These are phyloP conservation scores for Mucor plumbeus DNA, from an alignment of 371 early-diverging fungal species.

Conservation along the genomic window DNA sequence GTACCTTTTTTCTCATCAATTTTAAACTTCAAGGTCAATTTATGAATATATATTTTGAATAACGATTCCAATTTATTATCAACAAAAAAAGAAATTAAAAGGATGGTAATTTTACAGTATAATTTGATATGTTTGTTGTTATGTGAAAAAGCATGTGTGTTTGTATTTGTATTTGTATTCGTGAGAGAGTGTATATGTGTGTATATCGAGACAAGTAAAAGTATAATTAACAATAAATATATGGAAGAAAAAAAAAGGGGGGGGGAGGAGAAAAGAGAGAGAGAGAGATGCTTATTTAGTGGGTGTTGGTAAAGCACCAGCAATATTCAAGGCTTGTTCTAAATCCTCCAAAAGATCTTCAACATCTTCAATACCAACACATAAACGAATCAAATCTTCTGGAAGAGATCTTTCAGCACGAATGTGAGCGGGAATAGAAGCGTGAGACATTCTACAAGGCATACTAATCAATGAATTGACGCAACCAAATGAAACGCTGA, in stretches of 20 bases:
- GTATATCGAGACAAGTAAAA: no score
- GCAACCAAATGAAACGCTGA: conserved; percentile 95
- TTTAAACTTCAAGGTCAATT: no score
- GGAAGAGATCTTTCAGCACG: conserved; percentile 86
- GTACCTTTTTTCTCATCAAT: no score
- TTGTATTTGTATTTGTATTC: not conserved
- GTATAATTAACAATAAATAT: not conserved
- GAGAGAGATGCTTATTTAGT: not conserved
- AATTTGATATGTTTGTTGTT: no score
- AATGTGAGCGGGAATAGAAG: conserved; percentile 91
- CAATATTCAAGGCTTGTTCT: conserved; percentile 71
- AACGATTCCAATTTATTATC: no score
- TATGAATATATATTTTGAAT: no score
- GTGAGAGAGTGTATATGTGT: not conserved
- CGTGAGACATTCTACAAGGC: conserved; percentile 98
- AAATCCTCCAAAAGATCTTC: conserved; percentile 93
- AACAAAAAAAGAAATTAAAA: not conserved
- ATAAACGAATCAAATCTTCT: conserved; percentile 94
- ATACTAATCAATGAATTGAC: conserved; percentile 96
- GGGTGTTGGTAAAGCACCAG: conserved; percentile 63
- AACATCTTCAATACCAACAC: conserved; percentile 96
- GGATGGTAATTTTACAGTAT: no score
- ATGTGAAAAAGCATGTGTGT: no score
- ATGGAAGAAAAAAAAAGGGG: not conserved
- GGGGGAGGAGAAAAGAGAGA: no score